Conservation (phyloP, 106 monocot genomes). For the Alisma plantagoaquatica region DNA sequence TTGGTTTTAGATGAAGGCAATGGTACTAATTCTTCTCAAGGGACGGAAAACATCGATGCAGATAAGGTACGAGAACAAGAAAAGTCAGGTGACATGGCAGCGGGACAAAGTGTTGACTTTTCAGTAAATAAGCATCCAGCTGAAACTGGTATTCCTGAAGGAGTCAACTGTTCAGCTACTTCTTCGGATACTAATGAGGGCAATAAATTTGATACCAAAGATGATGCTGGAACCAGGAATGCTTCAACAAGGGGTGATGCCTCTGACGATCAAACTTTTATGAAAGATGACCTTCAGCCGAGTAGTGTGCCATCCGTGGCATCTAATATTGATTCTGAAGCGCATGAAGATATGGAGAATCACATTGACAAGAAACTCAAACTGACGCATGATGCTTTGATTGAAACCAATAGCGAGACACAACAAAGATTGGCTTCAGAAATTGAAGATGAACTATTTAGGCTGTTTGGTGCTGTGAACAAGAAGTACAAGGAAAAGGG, state of each 20-base stretch:
- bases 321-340: conserved; percentile 25
- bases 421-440: conserved; percentile 38
- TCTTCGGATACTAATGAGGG: not conserved
- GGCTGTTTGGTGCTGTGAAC: conserved; percentile 73
- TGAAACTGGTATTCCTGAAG: not conserved
- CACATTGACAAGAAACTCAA: conserved; percentile 39
- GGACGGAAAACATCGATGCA: conserved; percentile 8
- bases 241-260: conserved; percentile 14
- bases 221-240: conserved; percentile 6
- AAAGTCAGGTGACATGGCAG: not conserved
- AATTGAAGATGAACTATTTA: conserved; percentile 87
- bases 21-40: conserved; percentile 4
- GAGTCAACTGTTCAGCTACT: not conserved
- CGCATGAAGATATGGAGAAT: conserved; percentile 7
- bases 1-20: conserved; percentile 31
- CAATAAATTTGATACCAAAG: conserved; percentile 3
- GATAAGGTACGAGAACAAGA: not conserved
- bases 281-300: conserved; percentile 71
- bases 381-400: conserved; percentile 13
- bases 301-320: conserved; percentile 73
- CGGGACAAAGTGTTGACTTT: not conserved
- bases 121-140: not conserved
- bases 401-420: conserved; percentile 1
- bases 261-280: conserved; percentile 10
- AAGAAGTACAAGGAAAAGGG: conserved; percentile 95